Evolutionary conservation across 1,284 basidiomycete species (phyloP).

Genomic region (Cystobasidium slooffiae): DNA sequence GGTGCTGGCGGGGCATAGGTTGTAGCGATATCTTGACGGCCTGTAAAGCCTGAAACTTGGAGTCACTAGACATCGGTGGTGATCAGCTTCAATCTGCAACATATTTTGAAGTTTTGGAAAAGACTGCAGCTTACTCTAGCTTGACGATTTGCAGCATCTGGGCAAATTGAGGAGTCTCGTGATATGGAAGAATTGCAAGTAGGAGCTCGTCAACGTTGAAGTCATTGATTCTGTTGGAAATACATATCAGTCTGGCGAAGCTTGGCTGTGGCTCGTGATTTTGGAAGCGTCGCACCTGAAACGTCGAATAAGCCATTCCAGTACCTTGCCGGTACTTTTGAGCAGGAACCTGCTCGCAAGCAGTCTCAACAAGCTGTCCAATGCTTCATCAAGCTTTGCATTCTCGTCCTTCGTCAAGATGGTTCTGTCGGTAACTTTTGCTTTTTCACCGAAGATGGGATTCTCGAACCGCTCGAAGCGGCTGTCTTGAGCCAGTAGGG

Average conservation of each 20-base stretch:
- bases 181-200: slow-evolving; percentile 87
- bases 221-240: slow-evolving; percentile 76
- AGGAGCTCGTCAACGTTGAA: slow-evolving; percentile 85
- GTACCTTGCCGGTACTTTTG: slow-evolving; percentile 77
- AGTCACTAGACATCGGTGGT: slow-evolving; percentile 54
- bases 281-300: slow-evolving; percentile 69
- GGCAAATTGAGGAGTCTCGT: slow-evolving; percentile 91
- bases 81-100: slow-evolving; percentile 17
- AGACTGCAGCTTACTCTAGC: slow-evolving; percentile 64
- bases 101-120: not conserved
- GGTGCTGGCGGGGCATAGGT: slow-evolving; percentile 68
- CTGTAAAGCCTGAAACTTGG: slow-evolving; percentile 59
- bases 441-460: slow-evolving; percentile 78
- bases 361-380: slow-evolving; percentile 70
- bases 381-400: slow-evolving; percentile 65
- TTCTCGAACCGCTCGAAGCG: slow-evolving; percentile 63
- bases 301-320: slow-evolving; percentile 94
- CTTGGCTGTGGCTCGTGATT: not conserved
- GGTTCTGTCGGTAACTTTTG: slow-evolving; percentile 79
- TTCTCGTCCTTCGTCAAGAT: slow-evolving; percentile 71
- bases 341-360: slow-evolving; percentile 83
- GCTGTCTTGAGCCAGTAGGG: slow-evolving; percentile 69
- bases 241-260: not conserved
- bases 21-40: slow-evolving; percentile 76
- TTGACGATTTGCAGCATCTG: slow-evolving; percentile 88